Evolutionary conservation across 495 filamentous ascomycete species (phyloP), one percentile per base, ranked within the genome.

Genomic region (Poronia punctata): DNA sequence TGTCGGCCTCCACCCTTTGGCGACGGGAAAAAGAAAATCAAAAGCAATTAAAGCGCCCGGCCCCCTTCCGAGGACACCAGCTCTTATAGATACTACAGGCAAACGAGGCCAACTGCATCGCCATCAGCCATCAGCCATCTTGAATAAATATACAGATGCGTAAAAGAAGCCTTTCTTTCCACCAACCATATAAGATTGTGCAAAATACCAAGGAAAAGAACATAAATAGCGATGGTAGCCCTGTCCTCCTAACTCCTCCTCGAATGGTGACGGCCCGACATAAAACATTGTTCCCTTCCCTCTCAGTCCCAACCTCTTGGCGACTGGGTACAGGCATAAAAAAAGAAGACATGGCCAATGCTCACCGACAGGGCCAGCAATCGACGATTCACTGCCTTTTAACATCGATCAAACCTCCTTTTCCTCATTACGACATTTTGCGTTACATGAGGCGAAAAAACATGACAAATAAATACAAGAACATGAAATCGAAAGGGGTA

Each of bases 61-160:
- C n/a, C n/a, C n/a, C n/a, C n/a, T n/a, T n/a, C n/a, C 9, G 11
- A 30, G 27, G 11, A 30, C 6, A 32, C 7, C n/a, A 9, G 14
- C 14, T 16, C 14, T 32, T 16, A 3, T 16, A 17, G n/a, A n/a
- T n/a, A n/a, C n/a, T 5, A 11, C 5, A 11, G 6, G n/a, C 11
- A 31, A 5, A 31, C 29, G n/a, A 31, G n/a, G 17, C n/a, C 8
- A n/a, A 5, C 16, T 16, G 19, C 15, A 15, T 20, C 20, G 30
- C 26, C 27, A 20, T 32, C 32, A 17, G 19, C 11, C 6, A 21
- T 28, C 20, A 18, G 35, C 14, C 42, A 12, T 21, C 43, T 38
- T 49, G 45, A 54, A 54, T 57, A 55, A n/a, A 52, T 58, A 55
- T 58, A 58, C 54, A 54, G 40, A 50, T 35, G 49, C 43, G 53